Evolutionary conservation across 352 stramenopile species (phyloP).

Genomic region (Phytophthora hybrid): DNA sequence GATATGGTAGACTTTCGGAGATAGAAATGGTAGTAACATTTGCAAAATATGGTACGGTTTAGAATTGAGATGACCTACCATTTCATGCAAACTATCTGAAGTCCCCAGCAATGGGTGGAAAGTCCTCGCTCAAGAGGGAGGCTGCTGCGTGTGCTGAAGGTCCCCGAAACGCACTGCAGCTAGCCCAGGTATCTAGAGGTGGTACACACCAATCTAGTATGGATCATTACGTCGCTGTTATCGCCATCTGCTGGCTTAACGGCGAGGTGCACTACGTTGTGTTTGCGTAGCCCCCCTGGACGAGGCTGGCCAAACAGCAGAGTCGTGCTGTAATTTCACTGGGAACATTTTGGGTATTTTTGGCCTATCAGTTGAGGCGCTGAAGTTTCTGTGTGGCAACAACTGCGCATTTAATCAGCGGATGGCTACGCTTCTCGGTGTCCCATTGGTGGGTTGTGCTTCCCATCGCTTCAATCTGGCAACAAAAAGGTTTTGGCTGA

Average conservation of each 20-base stretch:
- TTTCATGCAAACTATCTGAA: too few relatives aligned
- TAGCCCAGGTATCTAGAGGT: too few relatives aligned
- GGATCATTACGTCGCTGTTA: background rate
- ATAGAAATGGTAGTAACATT: too few relatives aligned
- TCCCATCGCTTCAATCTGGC: constrained; percentile 19
- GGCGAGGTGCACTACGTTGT: background rate
- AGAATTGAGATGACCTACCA: too few relatives aligned
- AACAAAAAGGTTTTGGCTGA: background rate
- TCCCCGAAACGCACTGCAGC: too few relatives aligned
- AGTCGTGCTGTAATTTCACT: background rate
- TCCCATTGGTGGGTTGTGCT: constrained; percentile 8
- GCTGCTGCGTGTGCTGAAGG: too few relatives aligned
- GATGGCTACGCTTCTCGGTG: background rate
- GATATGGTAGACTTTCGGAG: too few relatives aligned
- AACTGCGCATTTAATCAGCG: constrained; percentile 14
- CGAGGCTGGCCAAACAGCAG: background rate
- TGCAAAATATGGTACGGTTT: too few relatives aligned
- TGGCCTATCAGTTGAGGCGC: background rate
- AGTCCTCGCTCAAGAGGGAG: too few relatives aligned
- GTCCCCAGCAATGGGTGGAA: too few relatives aligned
- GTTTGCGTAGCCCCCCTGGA: background rate
- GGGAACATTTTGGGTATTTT: background rate
- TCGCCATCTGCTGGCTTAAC: background rate
- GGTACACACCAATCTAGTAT: too few relatives aligned
- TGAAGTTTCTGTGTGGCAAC: constrained; percentile 2